Evolutionary conservation across 306 rosid genomes (phyloP), one percentile per base, ranked within the genome.

Genomic region (Crataegus laevigata): DNA sequence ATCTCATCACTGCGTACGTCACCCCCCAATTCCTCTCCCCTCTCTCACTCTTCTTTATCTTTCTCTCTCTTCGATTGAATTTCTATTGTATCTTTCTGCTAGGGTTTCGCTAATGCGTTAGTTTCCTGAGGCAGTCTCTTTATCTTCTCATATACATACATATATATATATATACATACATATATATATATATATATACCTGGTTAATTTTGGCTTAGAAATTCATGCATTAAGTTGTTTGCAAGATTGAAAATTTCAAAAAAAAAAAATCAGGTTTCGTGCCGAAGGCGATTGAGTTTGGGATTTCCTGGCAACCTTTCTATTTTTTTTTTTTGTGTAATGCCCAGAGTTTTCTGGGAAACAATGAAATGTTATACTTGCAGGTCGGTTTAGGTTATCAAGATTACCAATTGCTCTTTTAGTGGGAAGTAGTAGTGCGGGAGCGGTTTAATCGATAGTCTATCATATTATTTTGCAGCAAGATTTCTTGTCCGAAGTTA

Each of bases 1-100:
- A 94, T 80, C 99, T 94, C 82, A 92, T 94, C 54, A 75, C 89
- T 42, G 96, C 99, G 99, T 94, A 75, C n/a, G 54, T 43, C 13
- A 54, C 47, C 25, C 55, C 59, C 54, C 12, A 29, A 8, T 59
- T 30, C 26, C 38, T 11, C 30, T 7, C 36, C 19, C 32, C 25
- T 61, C 69, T 42, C 47, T 45, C 51, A 13, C 18, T 43, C 50
- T 43, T 32, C 36, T 32, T 4, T 42, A 3, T 43, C 51, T 45
- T 15, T 14, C 8, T 55, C 52, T 59, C 45, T 77, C 17, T 26
- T 8, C 66, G 8, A 43, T 59, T 64, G 50, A 25, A 21, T 64
- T 21, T 51, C 11, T 2, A 40, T 45, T 60, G 0, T 17, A 3
- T 66, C 12, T 28, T 4, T 21, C 25, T 13, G 13, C 55, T 84